phyloP scores from a whole-genome alignment of 169 alveolate species.

The Plasmodium falciparum region DNA sequence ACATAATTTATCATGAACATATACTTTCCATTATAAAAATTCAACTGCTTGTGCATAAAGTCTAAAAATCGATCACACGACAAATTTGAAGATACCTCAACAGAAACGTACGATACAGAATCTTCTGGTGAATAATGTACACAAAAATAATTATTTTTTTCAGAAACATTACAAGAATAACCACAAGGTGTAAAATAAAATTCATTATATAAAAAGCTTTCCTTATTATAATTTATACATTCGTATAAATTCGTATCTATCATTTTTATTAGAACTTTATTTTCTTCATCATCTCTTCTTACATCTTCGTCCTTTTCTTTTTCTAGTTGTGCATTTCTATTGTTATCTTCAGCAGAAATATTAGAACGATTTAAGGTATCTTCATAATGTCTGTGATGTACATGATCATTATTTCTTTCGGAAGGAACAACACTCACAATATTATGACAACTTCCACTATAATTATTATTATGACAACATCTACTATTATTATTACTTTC shows the following conservation, averaged over 20 bases:
- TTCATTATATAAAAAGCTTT: conserved; percentile 42
- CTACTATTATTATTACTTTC: no score
- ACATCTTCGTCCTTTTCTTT: neutral
- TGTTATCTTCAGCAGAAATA: neutral
- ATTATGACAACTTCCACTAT: no score
- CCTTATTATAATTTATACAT: conserved; percentile 24
- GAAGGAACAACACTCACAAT: no score
- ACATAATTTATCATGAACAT: conserved; percentile 32
- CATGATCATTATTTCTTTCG: no score
- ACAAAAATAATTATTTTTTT: conserved; percentile 62
- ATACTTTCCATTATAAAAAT: conserved; percentile 40
- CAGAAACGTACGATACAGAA: conserved; percentile 55
- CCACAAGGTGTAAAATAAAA: conserved; percentile 65
- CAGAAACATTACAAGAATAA: conserved; percentile 47
- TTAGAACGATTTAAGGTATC: no score
- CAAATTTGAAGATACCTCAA: conserved; percentile 30
- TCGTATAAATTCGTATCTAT: conserved; percentile 49
- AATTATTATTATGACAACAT: no score
- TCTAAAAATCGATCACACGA: conserved; percentile 1
- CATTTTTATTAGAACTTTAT: conserved; percentile 9
- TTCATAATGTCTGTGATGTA: no score
- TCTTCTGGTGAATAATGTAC: conserved; percentile 74
- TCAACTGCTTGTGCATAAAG: conserved; percentile 56
- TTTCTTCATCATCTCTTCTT: neutral
- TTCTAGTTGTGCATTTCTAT: neutral